Base-by-base conservation (phyloP, 768 basidiomycete genomes). In the Pisolithus sp. region DNA sequence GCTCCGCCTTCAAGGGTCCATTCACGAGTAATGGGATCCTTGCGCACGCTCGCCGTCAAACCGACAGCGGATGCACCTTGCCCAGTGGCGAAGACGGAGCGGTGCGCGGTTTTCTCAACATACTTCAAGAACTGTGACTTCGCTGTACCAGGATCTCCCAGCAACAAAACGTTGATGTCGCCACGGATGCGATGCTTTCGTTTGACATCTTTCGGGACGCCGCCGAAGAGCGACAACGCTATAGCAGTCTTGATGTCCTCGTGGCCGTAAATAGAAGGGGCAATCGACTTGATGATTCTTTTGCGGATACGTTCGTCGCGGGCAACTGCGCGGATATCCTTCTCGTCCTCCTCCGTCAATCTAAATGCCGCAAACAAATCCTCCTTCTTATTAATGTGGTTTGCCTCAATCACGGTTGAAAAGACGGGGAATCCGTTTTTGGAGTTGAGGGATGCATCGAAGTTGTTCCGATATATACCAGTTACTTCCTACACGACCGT, bases 381-480 rank as follows among this genome's bases (percentile, higher is more conserved):
- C 70, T 98, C 95, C 69, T 98, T 98, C 76, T 98, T 97, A 75
- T 96, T 97, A 65, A 99, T 76, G 65, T 98, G 94, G 68, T 99
- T 99, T 17, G 94, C 96, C 67, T 98, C 96, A 52, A 99, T 87
- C 57, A 99, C 80, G 20, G 96, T 99, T 8, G 93, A 96, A 74
- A 99, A 99, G 30, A 99, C 96, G 2, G 96, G 96, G 74, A 99
- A 99, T 7, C 96, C 96, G 60, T 99, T 98, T 73, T 98, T 98
- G 24, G 92, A 85, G 68, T 99, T 99, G 59, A 99, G 81, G 3
- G 94, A 91, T 20, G 95, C 93, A 64, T 98, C 96, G 55, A 98
- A 99, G 68, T 98, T 98, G 73, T 99, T 99, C 59, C 94, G 84
- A 68, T 99, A 99, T 58, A 98, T 83, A 46, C 95, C 96, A 13